Evolutionary conservation across 495 filamentous ascomycete species (phyloP).

Genomic region (Xeromyces bisporus): DNA sequence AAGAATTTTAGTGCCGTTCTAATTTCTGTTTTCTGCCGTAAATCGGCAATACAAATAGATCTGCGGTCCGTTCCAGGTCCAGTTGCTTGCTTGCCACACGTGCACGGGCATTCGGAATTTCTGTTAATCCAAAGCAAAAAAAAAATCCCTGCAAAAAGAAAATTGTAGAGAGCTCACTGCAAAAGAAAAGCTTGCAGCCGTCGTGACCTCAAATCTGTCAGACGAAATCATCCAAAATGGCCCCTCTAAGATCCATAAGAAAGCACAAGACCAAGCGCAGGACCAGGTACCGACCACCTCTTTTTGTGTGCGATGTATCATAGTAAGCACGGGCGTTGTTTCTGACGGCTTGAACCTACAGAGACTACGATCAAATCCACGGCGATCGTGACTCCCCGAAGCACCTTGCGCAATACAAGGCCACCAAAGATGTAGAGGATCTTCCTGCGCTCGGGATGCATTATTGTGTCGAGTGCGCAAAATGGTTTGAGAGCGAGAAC

Average conservation of each 20-base stretch:
- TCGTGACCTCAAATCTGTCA: no score
- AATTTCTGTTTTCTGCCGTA: no score
- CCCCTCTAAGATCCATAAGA: slow-evolving; percentile 34
- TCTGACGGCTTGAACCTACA: slow-evolving; percentile 12
- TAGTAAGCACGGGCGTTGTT: not conserved
- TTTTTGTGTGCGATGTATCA: no score
- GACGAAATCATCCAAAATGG: slow-evolving; percentile 33
- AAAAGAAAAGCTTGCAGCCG: no score
- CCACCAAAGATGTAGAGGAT: slow-evolving; percentile 66
- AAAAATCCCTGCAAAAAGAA: no score
- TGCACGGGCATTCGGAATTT: no score
- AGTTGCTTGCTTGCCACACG: no score
- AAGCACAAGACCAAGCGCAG: slow-evolving; percentile 41
- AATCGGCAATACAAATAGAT: slow-evolving; percentile 24
- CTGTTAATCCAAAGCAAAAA: no score
- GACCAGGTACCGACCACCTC: slow-evolving; percentile 34
- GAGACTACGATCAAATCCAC: slow-evolving; percentile 79
- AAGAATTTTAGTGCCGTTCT: slow-evolving; percentile 9
- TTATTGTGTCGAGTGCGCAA: slow-evolving; percentile 89
- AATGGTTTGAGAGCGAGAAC: slow-evolving; percentile 82
- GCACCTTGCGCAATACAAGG: slow-evolving; percentile 62
- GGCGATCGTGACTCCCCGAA: slow-evolving; percentile 57
- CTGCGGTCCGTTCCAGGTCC: no score
- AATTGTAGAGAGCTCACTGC: slow-evolving; percentile 3
- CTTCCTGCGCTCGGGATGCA: slow-evolving; percentile 65